A percentile compares a stretch with the other conserved stretches of the same genome.
Evolutionary conservation across 2,329 filamentous ascomycete species (phyloP).

Genomic region (Apiospora rasikravindrae): DNA sequence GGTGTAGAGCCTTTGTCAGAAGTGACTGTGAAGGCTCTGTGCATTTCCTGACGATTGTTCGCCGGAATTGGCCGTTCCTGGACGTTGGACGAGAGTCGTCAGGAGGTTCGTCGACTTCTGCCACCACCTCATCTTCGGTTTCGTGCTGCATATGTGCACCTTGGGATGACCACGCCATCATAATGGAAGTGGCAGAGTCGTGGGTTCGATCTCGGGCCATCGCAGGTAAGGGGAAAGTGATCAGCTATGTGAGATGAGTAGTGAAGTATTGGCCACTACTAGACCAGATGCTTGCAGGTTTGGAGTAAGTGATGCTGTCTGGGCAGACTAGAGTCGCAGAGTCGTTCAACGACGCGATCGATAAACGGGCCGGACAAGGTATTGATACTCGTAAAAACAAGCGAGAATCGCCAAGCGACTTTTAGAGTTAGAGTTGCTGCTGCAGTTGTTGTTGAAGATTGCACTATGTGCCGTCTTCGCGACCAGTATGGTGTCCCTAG

Average conservation of each 20-base stretch:
- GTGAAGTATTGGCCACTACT: neutral
- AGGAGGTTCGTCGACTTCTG: constrained; percentile 88
- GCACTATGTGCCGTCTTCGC: constrained; percentile 19
- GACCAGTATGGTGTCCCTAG: constrained; percentile 17
- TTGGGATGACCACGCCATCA: constrained; percentile 52
- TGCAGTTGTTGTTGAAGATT: neutral
- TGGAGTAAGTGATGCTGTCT: neutral
- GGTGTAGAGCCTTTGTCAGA: constrained; percentile 82
- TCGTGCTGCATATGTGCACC: constrained; percentile 49
- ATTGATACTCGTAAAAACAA: neutral
- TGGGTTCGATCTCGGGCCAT: constrained; percentile 46
- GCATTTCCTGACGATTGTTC: constrained; percentile 52
- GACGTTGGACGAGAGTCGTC: constrained; percentile 55
- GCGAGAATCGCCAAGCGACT: constrained; percentile 10
- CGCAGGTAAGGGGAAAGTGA: neutral
- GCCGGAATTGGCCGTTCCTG: constrained; percentile 48
- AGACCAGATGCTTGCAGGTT: neutral
- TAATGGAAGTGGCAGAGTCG: constrained; percentile 46
- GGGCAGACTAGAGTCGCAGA: neutral
- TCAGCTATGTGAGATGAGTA: neutral
- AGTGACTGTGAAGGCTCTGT: constrained; percentile 75
- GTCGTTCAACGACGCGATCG: constrained; percentile 10
- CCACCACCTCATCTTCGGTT: constrained; percentile 65
- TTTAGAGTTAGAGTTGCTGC: constrained; percentile 13
- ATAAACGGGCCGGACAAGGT: neutral